These are phyloP conservation scores for Funneliformis caledonium DNA, from an alignment of 371 early-diverging fungal species.

Conservation along the genomic window DNA sequence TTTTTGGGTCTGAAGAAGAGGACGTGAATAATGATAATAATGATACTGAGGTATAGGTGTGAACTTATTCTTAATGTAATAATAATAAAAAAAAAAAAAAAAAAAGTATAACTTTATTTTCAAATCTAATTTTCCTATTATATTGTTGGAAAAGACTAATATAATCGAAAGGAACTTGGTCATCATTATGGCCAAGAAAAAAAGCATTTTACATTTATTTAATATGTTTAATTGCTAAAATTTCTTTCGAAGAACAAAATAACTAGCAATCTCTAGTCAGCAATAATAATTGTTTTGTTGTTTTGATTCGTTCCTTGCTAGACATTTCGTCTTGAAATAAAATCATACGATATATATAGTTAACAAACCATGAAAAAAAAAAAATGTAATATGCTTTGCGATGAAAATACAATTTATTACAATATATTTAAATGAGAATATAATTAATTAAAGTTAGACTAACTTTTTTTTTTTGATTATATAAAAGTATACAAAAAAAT, in stretches of 20 bases:
- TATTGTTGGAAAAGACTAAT: no score
- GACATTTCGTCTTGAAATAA: no score
- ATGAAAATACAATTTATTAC: no score
- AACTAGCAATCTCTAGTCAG: conserved; percentile 13
- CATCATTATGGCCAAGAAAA: neutral
- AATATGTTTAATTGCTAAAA: conserved; percentile 1
- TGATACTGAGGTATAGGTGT: neutral
- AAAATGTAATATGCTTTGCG: no score
- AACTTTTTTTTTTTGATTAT: no score
- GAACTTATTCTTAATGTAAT: neutral
- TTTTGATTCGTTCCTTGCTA: conserved; percentile 24
- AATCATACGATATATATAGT: no score
- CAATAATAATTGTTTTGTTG: conserved; percentile 2
- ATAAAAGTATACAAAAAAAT: no score
- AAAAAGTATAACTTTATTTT: neutral
- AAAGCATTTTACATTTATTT: neutral
- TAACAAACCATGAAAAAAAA: no score
- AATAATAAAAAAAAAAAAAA: neutral
- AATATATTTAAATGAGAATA: neutral
- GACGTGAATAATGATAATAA: no score
- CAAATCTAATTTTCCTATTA: neutral
- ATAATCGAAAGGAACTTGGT: conserved; percentile 18
- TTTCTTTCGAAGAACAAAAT: conserved; percentile 19
- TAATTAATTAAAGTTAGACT: no score
- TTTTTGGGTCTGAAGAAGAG: conserved; percentile 21